These are phyloP conservation scores for Taphrina flavorubra DNA, from an alignment of 1,139 yeast genomes.

Conservation along the genomic window DNA sequence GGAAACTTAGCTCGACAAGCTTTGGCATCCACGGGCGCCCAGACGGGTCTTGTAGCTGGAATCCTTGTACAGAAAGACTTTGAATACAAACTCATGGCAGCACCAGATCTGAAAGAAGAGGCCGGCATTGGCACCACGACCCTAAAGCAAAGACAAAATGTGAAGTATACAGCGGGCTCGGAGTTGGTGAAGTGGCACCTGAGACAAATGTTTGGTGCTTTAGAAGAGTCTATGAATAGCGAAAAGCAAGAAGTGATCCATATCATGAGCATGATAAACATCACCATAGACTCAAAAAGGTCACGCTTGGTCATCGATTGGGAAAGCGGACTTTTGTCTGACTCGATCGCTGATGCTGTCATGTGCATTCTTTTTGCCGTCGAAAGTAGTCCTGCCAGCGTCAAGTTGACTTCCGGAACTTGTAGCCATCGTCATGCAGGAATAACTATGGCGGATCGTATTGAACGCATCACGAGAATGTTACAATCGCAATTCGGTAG, in stretches of 20 bases:
- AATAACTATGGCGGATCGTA: constrained; percentile 57
- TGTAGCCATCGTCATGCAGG: constrained; percentile 46
- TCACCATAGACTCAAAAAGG: constrained; percentile 61
- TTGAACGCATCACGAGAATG: constrained; percentile 67
- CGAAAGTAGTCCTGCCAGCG: constrained; percentile 94
- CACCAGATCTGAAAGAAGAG: constrained; percentile 86
- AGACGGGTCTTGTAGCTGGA: constrained; percentile 66
- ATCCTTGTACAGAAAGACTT: constrained; percentile 90
- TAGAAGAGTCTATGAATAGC: constrained; percentile 67
- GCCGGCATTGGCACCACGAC: constrained; percentile 86
- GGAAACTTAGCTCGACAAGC: constrained; percentile 46
- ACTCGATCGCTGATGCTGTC: constrained; percentile 92
- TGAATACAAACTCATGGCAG: constrained; percentile 78
- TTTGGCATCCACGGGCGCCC: constrained; percentile 42
- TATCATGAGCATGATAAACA: constrained; percentile 55
- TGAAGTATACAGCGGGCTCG: constrained; percentile 79
- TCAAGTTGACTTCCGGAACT: constrained; percentile 63
- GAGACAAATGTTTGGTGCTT: constrained; percentile 92
- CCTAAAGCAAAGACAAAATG: constrained; percentile 77
- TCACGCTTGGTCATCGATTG: constrained; percentile 64
- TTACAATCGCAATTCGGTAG: constrained; percentile 83
- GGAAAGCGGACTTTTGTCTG: constrained; percentile 89
- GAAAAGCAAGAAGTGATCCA: constrained; percentile 48
- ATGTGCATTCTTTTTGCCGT: constrained; percentile 88
- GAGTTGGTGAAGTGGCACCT: constrained; percentile 86